Base-by-base conservation (phyloP, 371 early-diverging fungal genomes). In the Basidiobolus meristosporus region DNA sequence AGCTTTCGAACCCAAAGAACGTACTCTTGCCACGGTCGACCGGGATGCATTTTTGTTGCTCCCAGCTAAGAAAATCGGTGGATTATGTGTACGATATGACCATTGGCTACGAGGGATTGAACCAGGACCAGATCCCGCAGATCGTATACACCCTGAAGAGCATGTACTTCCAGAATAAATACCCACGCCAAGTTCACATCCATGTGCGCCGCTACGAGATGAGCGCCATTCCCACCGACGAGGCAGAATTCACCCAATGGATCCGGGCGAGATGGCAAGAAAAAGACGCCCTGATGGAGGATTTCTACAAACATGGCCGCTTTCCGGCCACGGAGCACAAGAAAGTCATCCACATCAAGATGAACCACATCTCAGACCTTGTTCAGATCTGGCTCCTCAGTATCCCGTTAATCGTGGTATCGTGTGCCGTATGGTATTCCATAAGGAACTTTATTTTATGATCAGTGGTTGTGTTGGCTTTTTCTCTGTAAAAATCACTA, bases 31-130 rank as follows among this genome's bases (percentile, higher is more conserved):
- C 91, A n/a, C 70, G 84, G 11, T 60, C 65, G 7, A 82, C 82
- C 2, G 91, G 90, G 11, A 56, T 84, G 23, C 63, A 64, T n/a
- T n/a, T n/a, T n/a, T n/a, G n/a, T n/a, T n/a, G n/a, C n/a, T n/a
- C n/a, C n/a, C n/a, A n/a, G n/a, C n/a, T n/a, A n/a, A n/a, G n/a
- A n/a, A n/a, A n/a, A n/a, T n/a, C n/a, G 3, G 62, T 77, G 10
- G 65, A 73, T 40, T 76, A 77, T 46, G 31, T 89, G 3, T 86
- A 83, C 43, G 90, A 91, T 44, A 46, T 83, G 11, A 87, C 92
- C 0, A 65, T 91, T 5, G 90, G 82, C 1, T 84, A 79, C 43
- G 74, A 78, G 23, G 87, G 87, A 0, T 54, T 85, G n/a, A 54
- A 52, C 12, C 48, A 59, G 12, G 77, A 66, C n/a, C 65, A 79